Percentiles rank a stretch among this genome's conserved stretches.
phyloP scores from a whole-genome alignment of 306 rosid species.

The Castanea sativa region DNA sequence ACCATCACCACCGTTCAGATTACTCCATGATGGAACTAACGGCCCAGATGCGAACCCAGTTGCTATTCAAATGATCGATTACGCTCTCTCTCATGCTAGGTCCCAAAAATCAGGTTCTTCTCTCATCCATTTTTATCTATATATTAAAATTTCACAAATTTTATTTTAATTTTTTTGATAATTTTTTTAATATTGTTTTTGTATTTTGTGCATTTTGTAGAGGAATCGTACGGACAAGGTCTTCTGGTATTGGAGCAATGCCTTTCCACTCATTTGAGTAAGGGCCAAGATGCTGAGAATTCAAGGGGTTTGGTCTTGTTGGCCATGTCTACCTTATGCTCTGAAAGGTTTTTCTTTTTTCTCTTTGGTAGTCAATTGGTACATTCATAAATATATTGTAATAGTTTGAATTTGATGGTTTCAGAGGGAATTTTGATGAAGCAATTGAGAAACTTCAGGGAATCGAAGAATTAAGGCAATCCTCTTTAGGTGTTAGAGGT shows the following conservation, averaged over 20 bases:
- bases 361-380: too few relatives aligned
- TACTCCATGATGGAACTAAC: conserved; percentile 40
- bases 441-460: conserved; percentile 67
- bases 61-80: conserved; percentile 63
- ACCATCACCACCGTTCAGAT: conserved; percentile 39
- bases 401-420: not conserved
- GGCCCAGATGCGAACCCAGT: conserved; percentile 49
- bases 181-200: not conserved
- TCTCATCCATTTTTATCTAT: not conserved
- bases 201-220: conserved; percentile 29
- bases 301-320: conserved; percentile 69
- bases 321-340: conserved; percentile 69
- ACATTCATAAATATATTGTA: not conserved
- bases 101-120: conserved; percentile 69
- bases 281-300: conserved; percentile 51
- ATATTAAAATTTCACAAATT: not conserved
- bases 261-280: conserved; percentile 50
- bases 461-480: conserved; percentile 52
- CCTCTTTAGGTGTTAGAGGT: conserved; percentile 72
- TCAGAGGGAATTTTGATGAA: conserved; percentile 58
- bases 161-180: too few relatives aligned
- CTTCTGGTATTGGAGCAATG: conserved; percentile 71
- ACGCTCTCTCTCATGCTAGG: conserved; percentile 78
- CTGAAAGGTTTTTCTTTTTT: conserved; percentile 62
- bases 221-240: conserved; percentile 71